Evolutionary conservation across 2,329 filamentous ascomycete species (phyloP).

Genomic region (Aureobasidium sp.): DNA sequence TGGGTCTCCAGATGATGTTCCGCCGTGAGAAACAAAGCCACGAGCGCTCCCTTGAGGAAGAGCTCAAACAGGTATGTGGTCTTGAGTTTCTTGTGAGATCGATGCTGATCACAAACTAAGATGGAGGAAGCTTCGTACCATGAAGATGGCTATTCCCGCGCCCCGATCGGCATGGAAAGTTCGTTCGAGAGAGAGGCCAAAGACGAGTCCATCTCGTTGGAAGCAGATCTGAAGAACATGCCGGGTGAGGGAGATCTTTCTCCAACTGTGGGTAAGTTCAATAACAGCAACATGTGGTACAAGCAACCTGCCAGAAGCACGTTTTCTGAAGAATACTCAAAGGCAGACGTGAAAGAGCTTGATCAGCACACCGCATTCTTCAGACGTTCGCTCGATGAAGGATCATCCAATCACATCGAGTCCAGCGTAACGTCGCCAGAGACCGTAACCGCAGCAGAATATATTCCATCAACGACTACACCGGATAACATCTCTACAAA

Average conservation of each 20-base stretch:
- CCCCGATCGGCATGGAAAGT: constrained; percentile 42
- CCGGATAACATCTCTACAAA: neutral
- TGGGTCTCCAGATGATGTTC: constrained; percentile 17
- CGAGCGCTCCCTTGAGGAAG: constrained; percentile 10
- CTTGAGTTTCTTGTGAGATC: neutral
- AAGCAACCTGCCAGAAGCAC: constrained; percentile 23
- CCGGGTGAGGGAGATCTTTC: constrained; percentile 31
- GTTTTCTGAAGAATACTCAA: constrained; percentile 16
- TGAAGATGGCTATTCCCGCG: constrained; percentile 14
- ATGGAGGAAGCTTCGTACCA: constrained; percentile 5
- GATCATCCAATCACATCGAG: neutral
- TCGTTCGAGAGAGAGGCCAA: constrained; percentile 40
- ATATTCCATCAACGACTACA: neutral
- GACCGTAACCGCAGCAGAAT: neutral
- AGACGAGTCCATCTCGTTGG: neutral
- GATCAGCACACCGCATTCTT: neutral
- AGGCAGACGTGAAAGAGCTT: constrained; percentile 15
- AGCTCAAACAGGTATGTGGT: neutral
- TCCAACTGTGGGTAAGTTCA: constrained; percentile 29
- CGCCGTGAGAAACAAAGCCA: constrained; percentile 13
- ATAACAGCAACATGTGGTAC: constrained; percentile 29
- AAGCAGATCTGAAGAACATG: constrained; percentile 13
- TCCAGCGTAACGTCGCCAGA: neutral
- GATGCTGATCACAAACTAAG: neutral
- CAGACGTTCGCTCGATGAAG: neutral